Percentiles rank a stretch among this genome's conserved stretches.
Evolutionary conservation across 768 basidiomycete species (phyloP).

Genomic region (Trametes punicea): DNA sequence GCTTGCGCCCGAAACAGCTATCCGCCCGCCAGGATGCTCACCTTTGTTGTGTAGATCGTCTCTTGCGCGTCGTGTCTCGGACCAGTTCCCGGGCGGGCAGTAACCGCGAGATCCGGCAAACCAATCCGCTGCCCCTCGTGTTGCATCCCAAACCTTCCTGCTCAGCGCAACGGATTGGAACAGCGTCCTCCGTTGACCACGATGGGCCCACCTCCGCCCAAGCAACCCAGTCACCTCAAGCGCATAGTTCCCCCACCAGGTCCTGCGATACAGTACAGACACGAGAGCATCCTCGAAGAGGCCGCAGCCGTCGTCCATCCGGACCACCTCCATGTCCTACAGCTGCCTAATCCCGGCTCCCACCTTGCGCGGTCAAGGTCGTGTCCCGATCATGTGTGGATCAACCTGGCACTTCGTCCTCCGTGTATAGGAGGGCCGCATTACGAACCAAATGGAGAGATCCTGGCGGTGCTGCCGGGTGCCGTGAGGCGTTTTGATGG

Average conservation of each 20-base stretch:
- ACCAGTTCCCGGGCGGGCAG: no score
- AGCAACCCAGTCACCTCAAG: not conserved
- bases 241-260: not conserved
- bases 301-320: conserved; percentile 1
- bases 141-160: no score
- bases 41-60: no score
- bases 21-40: no score
- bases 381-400: no score
- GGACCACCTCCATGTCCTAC: not conserved
- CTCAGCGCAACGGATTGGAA: no score
- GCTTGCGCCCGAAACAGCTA: no score
- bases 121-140: no score
- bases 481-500: no score
- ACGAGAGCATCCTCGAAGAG: not conserved
- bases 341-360: not conserved
- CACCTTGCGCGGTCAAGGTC: not conserved
- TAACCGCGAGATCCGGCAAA: no score
- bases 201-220: not conserved
- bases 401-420: not conserved
- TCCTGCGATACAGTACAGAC: not conserved
- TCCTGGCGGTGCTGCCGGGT: not conserved
- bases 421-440: not conserved
- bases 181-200: not conserved
- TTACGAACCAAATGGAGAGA: conserved; percentile 3
- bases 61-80: no score